phyloP scores from a whole-genome alignment of 257 asterid genomes.

The Jacaranda copaia region DNA sequence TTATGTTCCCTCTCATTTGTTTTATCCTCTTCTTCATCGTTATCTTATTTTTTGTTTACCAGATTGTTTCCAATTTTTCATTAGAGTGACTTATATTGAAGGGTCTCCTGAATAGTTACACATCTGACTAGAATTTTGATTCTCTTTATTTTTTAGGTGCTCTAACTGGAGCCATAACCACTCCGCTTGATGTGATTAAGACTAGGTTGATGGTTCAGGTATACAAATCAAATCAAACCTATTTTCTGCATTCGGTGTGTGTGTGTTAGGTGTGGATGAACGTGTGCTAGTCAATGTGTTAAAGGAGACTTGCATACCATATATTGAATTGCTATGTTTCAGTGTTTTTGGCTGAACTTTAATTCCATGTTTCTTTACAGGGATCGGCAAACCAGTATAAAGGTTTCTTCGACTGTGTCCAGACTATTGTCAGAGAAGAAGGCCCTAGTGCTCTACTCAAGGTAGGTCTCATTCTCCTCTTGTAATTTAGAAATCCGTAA shows the following conservation, averaged over 20 bases:
- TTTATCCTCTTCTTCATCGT: neutral
- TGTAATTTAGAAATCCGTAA: neutral
- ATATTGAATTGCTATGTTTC: slow-evolving; percentile 17
- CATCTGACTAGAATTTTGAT: slow-evolving; percentile 25
- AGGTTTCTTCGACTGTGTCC: slow-evolving; percentile 81
- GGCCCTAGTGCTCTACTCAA: slow-evolving; percentile 83
- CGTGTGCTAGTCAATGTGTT: neutral
- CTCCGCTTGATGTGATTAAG: slow-evolving; percentile 97
- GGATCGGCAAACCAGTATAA: slow-evolving; percentile 87
- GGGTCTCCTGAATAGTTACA: neutral
- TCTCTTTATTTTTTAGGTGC: slow-evolving; percentile 64
- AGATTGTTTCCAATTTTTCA: neutral
- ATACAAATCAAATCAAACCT: slow-evolving; percentile 29
- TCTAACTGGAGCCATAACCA: slow-evolving; percentile 93
- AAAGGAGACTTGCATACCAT: neutral
- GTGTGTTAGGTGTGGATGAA: neutral
- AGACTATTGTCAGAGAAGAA: slow-evolving; percentile 84
- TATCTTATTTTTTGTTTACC: neutral
- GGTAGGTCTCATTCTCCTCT: slow-evolving; percentile 49
- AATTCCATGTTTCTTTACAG: slow-evolving; percentile 52
- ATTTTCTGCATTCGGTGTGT: slow-evolving; percentile 1
- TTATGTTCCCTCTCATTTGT: neutral
- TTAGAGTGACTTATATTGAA: neutral
- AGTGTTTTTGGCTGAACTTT: slow-evolving; percentile 18
- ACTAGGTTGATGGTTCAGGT: slow-evolving; percentile 98